Evolutionary conservation across 768 basidiomycete species (phyloP), one percentile per base, ranked within the genome.

Genomic region (Arthromyces matolae): DNA sequence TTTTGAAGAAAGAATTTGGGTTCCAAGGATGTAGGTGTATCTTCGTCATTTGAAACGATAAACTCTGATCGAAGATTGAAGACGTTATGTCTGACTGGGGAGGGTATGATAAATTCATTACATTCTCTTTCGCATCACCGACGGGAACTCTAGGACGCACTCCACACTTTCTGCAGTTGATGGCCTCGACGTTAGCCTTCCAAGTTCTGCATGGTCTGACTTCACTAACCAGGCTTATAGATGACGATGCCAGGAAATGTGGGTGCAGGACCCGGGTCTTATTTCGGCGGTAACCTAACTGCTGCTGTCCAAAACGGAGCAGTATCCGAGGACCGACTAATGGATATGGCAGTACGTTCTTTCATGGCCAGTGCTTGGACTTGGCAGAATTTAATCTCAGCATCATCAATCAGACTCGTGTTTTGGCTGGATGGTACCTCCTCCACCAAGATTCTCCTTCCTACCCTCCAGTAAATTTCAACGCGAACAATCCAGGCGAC

Each of bases 71-170:
- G n/a, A 32, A 33, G 22, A 3, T 50, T 18, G 3, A 62, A 79
- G 78, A 73, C 57, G 74, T 89, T 37, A 78, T 86, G 79, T 82
- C 83, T 16, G 88, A 89, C 63, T 89, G 87, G 86, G 55, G 61
- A 36, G 86, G 81, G 73, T 76, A 57, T 25, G 43, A 60, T 68
- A 56, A n/a, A 14, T 14, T 23, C 33, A 28, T 14, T 12, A 13
- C 13, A 13, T 5, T 1, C 44, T 12, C 14, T 24, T 3, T 23
- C 18, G 8, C 22, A 16, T 22, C 13, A n/a, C 27, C 24, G n/a
- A 23, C 20, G 20, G 10, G 38, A 31, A 18, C 14, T 28, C 16
- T 46, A 71, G 69, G 2, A 79, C 78, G 22, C 70, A 76, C 50
- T 82, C 81, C 4, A 87, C 84, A 0, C 71, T 83, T 36, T 74